Percentiles rank a stretch among this genome's conserved stretches.
Evolutionary conservation across 345 rosid species (phyloP).

Genomic region (Passiflora organensis): DNA sequence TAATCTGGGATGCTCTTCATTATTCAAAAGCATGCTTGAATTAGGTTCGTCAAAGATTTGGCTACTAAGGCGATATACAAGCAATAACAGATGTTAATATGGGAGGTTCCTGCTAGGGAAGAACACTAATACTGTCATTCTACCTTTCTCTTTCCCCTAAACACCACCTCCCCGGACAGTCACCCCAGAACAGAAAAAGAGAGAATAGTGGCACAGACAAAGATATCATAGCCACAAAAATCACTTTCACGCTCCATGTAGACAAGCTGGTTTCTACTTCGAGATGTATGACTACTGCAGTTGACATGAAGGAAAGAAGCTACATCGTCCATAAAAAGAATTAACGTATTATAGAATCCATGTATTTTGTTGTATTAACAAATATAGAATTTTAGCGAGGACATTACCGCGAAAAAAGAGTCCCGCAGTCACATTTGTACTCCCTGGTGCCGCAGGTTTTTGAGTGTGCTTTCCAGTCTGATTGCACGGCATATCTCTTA

Average conservation of each 20-base stretch:
- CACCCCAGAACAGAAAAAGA: conserved; percentile 6
- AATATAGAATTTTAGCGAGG: too few species aligned
- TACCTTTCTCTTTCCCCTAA: not conserved
- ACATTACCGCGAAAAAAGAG: conserved; percentile 78
- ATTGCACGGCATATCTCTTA: conserved; percentile 91
- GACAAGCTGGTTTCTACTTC: conserved; percentile 2
- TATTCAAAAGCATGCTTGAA: too few species aligned
- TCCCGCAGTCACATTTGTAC: conserved; percentile 94
- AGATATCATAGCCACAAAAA: conserved; percentile 16
- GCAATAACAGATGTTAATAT: too few species aligned
- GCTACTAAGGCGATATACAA: too few species aligned
- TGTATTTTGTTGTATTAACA: too few species aligned
- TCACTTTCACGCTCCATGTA: conserved; percentile 8
- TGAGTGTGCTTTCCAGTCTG: conserved; percentile 98
- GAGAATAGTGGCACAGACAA: conserved; percentile 9
- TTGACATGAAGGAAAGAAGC: not conserved
- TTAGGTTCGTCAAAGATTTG: too few species aligned
- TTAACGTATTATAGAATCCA: too few species aligned
- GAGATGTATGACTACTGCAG: not conserved
- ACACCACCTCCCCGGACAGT: too few species aligned
- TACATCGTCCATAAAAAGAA: not conserved
- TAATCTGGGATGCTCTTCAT: too few species aligned
- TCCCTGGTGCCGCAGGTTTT: conserved; percentile 97
- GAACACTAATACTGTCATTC: too few species aligned
- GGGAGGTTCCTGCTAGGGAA: too few species aligned